Percentiles rank a stretch among this genome's conserved stretches.
phyloP scores from a whole-genome alignment of 2,329 filamentous ascomycete species.

The Westerdykella aurantiaca region DNA sequence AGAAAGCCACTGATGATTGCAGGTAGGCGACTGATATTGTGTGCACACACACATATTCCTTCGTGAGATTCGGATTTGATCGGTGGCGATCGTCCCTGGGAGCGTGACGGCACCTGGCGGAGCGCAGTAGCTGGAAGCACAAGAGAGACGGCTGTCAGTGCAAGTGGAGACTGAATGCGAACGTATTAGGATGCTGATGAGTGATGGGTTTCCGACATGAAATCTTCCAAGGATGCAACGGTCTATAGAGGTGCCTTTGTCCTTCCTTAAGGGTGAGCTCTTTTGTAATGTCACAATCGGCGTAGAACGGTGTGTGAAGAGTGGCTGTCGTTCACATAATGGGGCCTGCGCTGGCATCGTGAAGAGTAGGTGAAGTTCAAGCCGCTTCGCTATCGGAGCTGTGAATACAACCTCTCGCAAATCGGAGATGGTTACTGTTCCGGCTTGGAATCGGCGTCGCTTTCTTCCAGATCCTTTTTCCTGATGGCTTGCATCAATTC shows the following conservation, averaged over 20 bases:
- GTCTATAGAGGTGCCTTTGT: too few species aligned
- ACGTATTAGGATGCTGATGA: too few species aligned
- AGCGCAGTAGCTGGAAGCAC: too few species aligned
- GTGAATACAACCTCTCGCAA: background rate
- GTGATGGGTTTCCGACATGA: too few species aligned
- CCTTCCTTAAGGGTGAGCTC: too few species aligned
- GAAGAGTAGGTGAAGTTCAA: background rate
- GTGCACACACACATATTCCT: constrained; percentile 44
- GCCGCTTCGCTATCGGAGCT: background rate
- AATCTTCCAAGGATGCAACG: too few species aligned
- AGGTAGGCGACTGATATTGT: constrained; percentile 42
- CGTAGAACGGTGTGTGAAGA: background rate
- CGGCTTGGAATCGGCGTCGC: constrained; percentile 38
- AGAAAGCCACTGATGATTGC: constrained; percentile 46
- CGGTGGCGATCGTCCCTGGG: too few species aligned
- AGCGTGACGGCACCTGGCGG: too few species aligned
- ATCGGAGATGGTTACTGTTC: constrained; percentile 17
- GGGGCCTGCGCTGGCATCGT: background rate
- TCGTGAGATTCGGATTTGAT: too few species aligned
- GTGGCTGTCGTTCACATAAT: background rate
- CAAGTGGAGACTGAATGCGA: too few species aligned
- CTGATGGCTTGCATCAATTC: constrained; percentile 84
- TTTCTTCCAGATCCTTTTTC: constrained; percentile 46
- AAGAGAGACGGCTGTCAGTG: too few species aligned
- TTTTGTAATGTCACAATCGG: background rate